Percentiles rank a stretch among this genome's conserved stretches.
These are phyloP conservation scores for Canavalia ensiformis DNA, from an alignment of 306 rosid genomes.

Conservation along the genomic window DNA sequence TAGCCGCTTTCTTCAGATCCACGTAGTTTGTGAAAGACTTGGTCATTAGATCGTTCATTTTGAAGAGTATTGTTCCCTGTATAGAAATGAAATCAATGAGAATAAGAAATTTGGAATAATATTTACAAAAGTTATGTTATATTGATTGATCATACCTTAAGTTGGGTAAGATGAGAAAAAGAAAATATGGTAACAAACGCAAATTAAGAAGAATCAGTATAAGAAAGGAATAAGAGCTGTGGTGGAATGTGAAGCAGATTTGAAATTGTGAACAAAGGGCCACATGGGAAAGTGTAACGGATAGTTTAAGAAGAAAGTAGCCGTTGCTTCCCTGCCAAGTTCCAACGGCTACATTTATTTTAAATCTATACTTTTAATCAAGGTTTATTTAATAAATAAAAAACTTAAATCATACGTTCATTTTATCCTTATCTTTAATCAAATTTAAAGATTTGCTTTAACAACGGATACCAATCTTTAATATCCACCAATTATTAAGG, in stretches of 20 bases:
- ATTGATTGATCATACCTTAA: neutral
- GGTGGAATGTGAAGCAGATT: neutral
- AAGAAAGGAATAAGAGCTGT: neutral
- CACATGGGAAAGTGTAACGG: neutral
- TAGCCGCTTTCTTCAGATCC: conserved; percentile 80
- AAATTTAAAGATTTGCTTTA: too few species aligned
- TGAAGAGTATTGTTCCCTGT: conserved; percentile 15
- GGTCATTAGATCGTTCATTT: conserved; percentile 90
- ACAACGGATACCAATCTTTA: too few species aligned
- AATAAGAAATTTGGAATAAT: neutral
- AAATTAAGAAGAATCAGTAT: neutral
- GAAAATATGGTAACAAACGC: neutral
- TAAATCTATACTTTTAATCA: neutral
- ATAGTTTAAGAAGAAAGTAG: conserved; percentile 3
- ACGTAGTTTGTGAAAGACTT: conserved; percentile 87
- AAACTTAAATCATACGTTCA: too few species aligned
- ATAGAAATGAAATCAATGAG: neutral
- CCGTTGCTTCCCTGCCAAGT: neutral
- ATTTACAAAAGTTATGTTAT: neutral
- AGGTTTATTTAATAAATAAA: too few species aligned
- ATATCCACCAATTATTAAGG: too few species aligned
- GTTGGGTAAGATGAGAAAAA: neutral
- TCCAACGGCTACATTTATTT: conserved; percentile 25
- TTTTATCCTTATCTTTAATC: too few species aligned
- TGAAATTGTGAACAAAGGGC: neutral